Base-by-base conservation (phyloP, 2,329 filamentous ascomycete species). In the Chalara sp. region DNA sequence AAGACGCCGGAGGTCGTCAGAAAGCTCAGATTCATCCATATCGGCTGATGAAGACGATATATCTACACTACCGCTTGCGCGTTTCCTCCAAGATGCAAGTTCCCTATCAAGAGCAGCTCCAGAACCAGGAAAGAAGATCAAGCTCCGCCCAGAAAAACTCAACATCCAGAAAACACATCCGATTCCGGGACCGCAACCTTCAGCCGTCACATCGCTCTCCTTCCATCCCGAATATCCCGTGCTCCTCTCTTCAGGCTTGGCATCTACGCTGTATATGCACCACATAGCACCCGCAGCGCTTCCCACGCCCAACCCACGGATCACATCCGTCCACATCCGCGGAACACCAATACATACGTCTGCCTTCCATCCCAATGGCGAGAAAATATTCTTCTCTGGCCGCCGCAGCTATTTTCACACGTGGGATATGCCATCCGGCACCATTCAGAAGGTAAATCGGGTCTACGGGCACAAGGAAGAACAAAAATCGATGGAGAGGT, bases 191-290 rank as follows among this genome's bases (percentile, higher is more conserved):
- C 74, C 78, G 32, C 89, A 95, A 68, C 84, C 82, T 68, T 87
- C 87, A 13, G 80, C 89, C 8, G 84, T 97, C 58, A 86, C 84
- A 40, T 89, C 86, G 41, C 80, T 99, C 35, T 84, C 84, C 7
- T 96, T 97, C 76, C 93, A 99, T 70, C 90, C 92, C 32, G 76
- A 83, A 58, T 86, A 90, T 65, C 89, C 93, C 5, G 83, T 99
- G 12, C 81, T 99, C 31, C 81, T 97, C 52, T 95, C 93, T 29
- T 89, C 90, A 10, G 93, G 91, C 53, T 86, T 85, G 49, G 87
- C 89, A 47, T 89, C 89, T 21, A 86, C 91, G 5, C 77, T 97
- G 49, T 90, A 87, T 67, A 78, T 99, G 44, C 91, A 99, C 69
- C 91, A 96, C 66, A 81, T 97, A 60, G 85, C 86, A 39, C 87